Evolutionary conservation across 495 filamentous ascomycete species (phyloP).

Genomic region (Aspergillus panamensis): DNA sequence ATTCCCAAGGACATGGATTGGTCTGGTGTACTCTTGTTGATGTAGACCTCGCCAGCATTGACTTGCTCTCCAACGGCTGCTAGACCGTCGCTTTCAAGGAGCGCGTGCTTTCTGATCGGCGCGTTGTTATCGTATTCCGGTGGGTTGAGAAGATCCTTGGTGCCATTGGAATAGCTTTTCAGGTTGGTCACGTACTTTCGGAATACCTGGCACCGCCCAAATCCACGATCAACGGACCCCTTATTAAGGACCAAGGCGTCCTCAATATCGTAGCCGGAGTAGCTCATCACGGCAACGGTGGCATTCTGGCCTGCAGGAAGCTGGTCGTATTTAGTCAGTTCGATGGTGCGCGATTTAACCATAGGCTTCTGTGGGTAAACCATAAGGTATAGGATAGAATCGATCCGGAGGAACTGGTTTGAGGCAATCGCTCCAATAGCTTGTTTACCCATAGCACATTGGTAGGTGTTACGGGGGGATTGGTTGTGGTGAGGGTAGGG

Average conservation of each 20-base stretch:
- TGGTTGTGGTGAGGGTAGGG: conserved; percentile 99
- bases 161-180: conserved; percentile 76
- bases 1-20: conserved; percentile 61
- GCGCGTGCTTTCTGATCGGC: conserved; percentile 66
- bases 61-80: conserved; percentile 78
- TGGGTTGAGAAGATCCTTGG: conserved; percentile 67
- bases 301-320: conserved; percentile 95
- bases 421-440: conserved; percentile 96
- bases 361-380: conserved; percentile 98
- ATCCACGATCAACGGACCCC: conserved; percentile 87
- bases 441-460: conserved; percentile 99
- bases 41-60: conserved; percentile 70
- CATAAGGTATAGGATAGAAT: conserved; percentile 92
- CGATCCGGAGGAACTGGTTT: conserved; percentile 94
- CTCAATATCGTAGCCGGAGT: conserved; percentile 98
- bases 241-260: conserved; percentile 97
- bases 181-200: conserved; percentile 76
- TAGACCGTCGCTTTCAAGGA: conserved; percentile 75
- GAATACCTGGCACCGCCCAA: conserved; percentile 95
- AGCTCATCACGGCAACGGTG: conserved; percentile 97
- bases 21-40: conserved; percentile 80
- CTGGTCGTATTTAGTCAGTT: conserved; percentile 96
- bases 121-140: conserved; percentile 56
- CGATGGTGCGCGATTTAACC: conserved; percentile 94
- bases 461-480: conserved; percentile 97